Evolutionary conservation across 176 grass and related monocot species (phyloP), one percentile per base, ranked within the genome.

Genomic region (Cenchrus purpureus): DNA sequence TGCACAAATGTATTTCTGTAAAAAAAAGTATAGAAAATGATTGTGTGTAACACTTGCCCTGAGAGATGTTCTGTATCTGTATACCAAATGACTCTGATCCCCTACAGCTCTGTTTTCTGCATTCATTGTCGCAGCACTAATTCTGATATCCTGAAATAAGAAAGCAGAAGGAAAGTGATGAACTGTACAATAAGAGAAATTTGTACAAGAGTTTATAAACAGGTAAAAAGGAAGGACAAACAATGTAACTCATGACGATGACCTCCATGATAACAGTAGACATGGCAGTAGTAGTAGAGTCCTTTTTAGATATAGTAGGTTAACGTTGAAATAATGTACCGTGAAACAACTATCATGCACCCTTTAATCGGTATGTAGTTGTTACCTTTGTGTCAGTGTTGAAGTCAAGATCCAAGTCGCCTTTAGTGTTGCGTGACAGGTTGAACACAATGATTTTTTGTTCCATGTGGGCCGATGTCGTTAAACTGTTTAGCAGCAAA

Each of bases 371-470:
- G 31, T 22, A 77, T 22, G 3, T 25, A 20, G 28, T 66, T 50
- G 31, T 76, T 78, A 86, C 90, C 86, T 89, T 50, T 29, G 42
- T 22, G 67, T 89, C 68, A 43, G 87, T 84, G 22, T 79, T 65
- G 61, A 92, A 89, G 86, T 92, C 83, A 4, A 92, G 79, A 54
- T 90, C 82, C 84, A 79, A 72, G 32, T 93, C 34, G 11, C 88
- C 77, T 16, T 15, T 10, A 55, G 72, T 82, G 72, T 69, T 87
- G 49, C 19, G 40, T 77, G 55, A 87, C 71, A 93, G 17, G 54
- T 90, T 87, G 85, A 85, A 87, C 32, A 90, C 85, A 25, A 90
- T 82, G 78, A 90, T 85, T 81, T 87, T n/a, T 93, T 73, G 91
- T 90, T 16, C 91, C 91, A 82, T 90, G 85, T 65, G 64, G 64